Evolutionary conservation across 176 grass and related monocot genomes (phyloP), one percentile per base, ranked within the genome.

Genomic region (Carex myosuroides): DNA sequence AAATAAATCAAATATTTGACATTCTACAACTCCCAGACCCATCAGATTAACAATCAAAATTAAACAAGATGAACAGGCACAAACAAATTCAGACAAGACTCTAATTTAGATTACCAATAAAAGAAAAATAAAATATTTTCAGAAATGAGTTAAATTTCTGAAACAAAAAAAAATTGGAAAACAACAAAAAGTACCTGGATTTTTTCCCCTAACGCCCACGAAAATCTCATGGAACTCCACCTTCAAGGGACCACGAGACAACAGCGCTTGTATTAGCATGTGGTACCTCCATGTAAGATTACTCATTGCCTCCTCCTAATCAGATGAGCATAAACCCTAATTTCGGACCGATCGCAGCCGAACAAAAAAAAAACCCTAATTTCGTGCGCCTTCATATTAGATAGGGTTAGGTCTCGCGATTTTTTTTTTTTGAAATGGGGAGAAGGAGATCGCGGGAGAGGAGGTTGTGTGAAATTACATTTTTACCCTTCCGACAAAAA

Each of bases 251-350:
- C 91, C 94, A 42, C 91, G 84, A 60, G 55, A 89, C 66, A 94
- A 85, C 32, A 92, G 86, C 55, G 91, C 91, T 90, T 97, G 91
- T 57, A 97, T 84, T 37, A 93, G 81, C 52, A 88, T 77, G 88
- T 94, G 91, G 82, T 94, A 90, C 26, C 84, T 86, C 94, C 91
- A 91, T 14, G 88, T 60, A 24, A 91, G 79, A 29, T 83, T 64
- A 70, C 85, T 71, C 92, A 93, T 93, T 37, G 2, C 42, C 66
- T 74, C 77, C 17, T 56, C 13, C 66, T 41, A 44, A 44, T 44
- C 37, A 18, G 2, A 17, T 35, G 6, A 70, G 67, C 67, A 1
- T 7, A 86, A 86, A 86, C 84, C 73, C 73, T 79, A 80, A 54
- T 79, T 64, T 56, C 73, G 35, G 37, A 55, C 8, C 22, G 3